phyloP scores from a whole-genome alignment of 169 alveolate species.

The Cryptosporidium canis region DNA sequence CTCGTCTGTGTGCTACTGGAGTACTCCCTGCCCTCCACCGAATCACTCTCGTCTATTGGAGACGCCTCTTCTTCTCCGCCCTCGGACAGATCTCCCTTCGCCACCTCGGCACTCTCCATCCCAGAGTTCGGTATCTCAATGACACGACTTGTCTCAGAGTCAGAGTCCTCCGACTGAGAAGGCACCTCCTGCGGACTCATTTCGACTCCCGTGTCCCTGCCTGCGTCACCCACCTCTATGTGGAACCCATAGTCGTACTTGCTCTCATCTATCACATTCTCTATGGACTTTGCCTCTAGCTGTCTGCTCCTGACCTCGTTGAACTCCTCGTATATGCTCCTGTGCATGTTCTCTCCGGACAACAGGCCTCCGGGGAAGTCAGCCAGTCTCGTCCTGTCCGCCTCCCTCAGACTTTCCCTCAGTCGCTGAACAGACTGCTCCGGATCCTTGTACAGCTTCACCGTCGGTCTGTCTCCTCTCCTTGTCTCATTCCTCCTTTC shows the following conservation, averaged over 20 bases:
- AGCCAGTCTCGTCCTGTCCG: background rate
- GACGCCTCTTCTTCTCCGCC: background rate
- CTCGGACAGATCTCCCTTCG: background rate
- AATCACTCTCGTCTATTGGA: background rate
- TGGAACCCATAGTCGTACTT: slow-evolving; percentile 7
- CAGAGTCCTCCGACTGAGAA: background rate
- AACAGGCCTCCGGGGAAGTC: background rate
- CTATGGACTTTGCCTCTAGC: background rate
- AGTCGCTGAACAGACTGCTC: background rate
- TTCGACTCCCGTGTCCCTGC: background rate
- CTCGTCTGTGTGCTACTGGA: background rate
- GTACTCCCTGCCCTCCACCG: background rate
- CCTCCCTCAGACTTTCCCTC: background rate
- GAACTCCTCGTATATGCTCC: background rate
- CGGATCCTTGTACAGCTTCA: background rate
- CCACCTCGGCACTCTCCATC: background rate
- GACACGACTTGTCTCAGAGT: background rate
- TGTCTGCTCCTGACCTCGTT: background rate
- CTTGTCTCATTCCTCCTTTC: background rate
- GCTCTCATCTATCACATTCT: background rate
- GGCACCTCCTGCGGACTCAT: background rate
- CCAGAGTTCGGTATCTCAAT: too few relatives aligned
- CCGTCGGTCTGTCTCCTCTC: background rate
- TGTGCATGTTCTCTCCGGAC: background rate
- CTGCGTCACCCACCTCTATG: background rate